phyloP scores from a whole-genome alignment of 1,284 basidiomycete species.

The Earliella scabrosa region DNA sequence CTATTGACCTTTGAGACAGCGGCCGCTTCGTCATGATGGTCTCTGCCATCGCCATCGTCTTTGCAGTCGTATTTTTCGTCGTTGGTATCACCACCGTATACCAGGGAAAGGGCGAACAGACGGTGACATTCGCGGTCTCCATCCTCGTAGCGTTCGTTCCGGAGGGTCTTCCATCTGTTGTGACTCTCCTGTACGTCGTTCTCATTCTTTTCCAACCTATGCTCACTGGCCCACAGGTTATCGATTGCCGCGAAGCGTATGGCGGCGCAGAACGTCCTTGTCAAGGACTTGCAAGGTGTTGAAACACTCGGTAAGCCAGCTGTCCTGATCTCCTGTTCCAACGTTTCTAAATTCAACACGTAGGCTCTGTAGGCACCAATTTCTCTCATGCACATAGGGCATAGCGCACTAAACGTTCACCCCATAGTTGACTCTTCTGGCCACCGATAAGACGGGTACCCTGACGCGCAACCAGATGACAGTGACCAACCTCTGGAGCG shows the following conservation, averaged over 20 bases:
- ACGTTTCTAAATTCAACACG: neutral
- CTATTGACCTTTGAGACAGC: conserved; percentile 33
- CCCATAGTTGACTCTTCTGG: conserved; percentile 61
- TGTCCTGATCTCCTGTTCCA: neutral
- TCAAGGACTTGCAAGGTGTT: conserved; percentile 71
- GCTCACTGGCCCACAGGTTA: conserved; percentile 35
- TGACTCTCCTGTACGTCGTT: conserved; percentile 56
- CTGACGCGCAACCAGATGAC: conserved; percentile 78
- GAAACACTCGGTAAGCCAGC: conserved; percentile 59
- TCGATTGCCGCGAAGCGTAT: conserved; percentile 77
- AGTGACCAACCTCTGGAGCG: conserved; percentile 68
- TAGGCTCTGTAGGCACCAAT: conserved; percentile 41
- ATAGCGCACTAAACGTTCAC: neutral
- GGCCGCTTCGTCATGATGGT: conserved; percentile 63
- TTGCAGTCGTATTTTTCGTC: conserved; percentile 66
- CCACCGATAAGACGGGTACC: conserved; percentile 80
- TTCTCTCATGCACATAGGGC: conserved; percentile 12
- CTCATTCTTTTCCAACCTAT: too few relatives aligned
- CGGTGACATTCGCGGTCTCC: conserved; percentile 72
- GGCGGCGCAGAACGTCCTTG: conserved; percentile 72
- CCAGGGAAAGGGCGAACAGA: conserved; percentile 60
- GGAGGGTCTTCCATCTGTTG: conserved; percentile 71
- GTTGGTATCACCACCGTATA: conserved; percentile 70
- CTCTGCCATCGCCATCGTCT: conserved; percentile 61
- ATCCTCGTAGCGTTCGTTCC: conserved; percentile 76